These are phyloP conservation scores for Shiraia bambusicola DNA, from an alignment of 2,329 filamentous ascomycete species.

Conservation along the genomic window DNA sequence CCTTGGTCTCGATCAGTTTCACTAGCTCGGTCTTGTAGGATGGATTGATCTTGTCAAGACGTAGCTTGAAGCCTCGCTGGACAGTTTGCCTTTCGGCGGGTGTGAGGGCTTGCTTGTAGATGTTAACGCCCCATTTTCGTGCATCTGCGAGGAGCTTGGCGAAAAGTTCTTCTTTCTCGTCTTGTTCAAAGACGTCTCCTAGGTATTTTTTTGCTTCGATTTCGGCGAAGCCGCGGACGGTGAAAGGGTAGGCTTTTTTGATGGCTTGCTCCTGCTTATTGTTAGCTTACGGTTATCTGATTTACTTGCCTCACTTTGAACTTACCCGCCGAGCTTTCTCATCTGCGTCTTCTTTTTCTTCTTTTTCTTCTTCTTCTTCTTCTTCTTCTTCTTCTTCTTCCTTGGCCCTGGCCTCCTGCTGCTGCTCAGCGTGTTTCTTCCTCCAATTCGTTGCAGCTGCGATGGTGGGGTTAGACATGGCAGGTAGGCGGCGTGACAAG, in stretches of 20 bases:
- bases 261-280: background rate
- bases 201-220: background rate
- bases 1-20: slow-evolving; percentile 5
- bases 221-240: background rate
- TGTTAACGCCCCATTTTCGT: slow-evolving; percentile 13
- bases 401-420: slow-evolving; percentile 6
- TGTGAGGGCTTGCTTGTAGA: slow-evolving; percentile 4
- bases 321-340: no score
- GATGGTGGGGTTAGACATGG: slow-evolving; percentile 10
- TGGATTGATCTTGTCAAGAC: slow-evolving; percentile 13
- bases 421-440: background rate
- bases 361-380: no score
- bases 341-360: no score
- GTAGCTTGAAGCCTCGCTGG: slow-evolving; percentile 13
- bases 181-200: slow-evolving; percentile 7
- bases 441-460: slow-evolving; percentile 10
- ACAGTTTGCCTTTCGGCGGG: slow-evolving; percentile 1
- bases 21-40: slow-evolving; percentile 9
- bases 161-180: slow-evolving; percentile 16
- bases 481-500: slow-evolving; percentile 11
- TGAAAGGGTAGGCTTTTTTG: background rate
- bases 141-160: slow-evolving; percentile 11
- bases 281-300: no score
- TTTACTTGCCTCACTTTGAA: no score
- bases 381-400: no score